Evolutionary conservation across 345 rosid genomes (phyloP), one percentile per base, ranked within the genome.

Genomic region (Abelmoschus esculentus): DNA sequence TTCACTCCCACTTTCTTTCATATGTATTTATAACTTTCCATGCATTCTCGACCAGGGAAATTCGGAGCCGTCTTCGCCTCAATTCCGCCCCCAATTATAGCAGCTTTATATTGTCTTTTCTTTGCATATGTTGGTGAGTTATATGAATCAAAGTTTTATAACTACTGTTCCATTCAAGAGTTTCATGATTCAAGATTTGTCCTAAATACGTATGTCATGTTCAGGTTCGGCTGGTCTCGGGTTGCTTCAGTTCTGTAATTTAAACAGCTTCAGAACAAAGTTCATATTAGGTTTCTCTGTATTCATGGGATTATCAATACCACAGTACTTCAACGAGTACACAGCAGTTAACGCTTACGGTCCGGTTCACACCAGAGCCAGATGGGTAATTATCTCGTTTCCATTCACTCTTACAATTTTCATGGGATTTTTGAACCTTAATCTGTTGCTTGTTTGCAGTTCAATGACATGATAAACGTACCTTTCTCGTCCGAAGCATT

Each of bases 21-120:
- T 54, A 7, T 28, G 18, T 2, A 22, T 59, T 31, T 74, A 7
- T 52, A 17, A n/a, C 56, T 47, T 46, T 81, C 53, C 6, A 44
- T 61, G 1, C 12, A 58, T 29, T 4, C 34, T 56, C 40, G 42
- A 63, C 31, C 85, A 85, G 98, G 98, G 49, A 92, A 92, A 80
- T 90, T 92, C 63, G 96, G 97, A 12, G 98, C 97, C 0, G 71
- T 90, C n/a, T 90, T 93, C 70, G 98, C 98, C 62, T 93, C 97
- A 0, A 86, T 93, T 76, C 97, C 98, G 44, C 62, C 90, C 56
- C 97, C 98, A 36, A 87, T 93, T 31, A 19, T 89, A 7, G 90
- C 96, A 34, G 96, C 89, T 50, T 38, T 86, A 29, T 81, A 87
- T 58, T 93, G 97, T 72, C 79, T 93, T 38, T 80, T 92, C 81